Evolutionary conservation across 2,329 filamentous ascomycete genomes (phyloP), one percentile per base, ranked within the genome.

Genomic region (Exophiala calicioides): DNA sequence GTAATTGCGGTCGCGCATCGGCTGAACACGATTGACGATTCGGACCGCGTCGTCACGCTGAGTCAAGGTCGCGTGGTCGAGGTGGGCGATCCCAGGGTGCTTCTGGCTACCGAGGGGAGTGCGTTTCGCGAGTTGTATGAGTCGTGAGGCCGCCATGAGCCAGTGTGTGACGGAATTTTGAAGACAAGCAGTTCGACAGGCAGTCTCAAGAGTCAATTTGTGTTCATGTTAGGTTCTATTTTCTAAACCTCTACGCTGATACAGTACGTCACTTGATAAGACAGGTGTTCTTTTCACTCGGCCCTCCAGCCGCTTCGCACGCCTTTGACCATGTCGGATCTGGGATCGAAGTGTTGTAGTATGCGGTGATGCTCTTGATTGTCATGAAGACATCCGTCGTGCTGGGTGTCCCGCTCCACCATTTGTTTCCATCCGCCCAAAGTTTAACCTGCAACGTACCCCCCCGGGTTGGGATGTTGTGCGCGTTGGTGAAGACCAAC

Each of bases 11-110:
- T 81, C 2, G 77, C 77, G 4, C 78, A 81, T 62, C 76, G 77
- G 20, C 66, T 81, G 31, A 72, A 78, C 27, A 82, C 81, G 0
- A 82, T 85, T 7, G 74, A 80, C 46, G 78, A 82, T 60, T 81
- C 80, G 52, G 78, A 83, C 57, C 69, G 69, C 21, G 71, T 83
- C 1, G 70, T 82, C 3, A 78, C 82, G 12, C 75, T 82, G 74
- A 72, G 71, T 20, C 34, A 50, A 5, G 56, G 56, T 13, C 20
- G 30, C 15, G 15, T 55, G 10, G 42, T 55, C 12, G 56, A 58
- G 39, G 31, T 41, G 15, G 56, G 46, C 5, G 21, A 46, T n/a
- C 56, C 69, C 0, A 38, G 4, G 61, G 60, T 8, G 61, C 50
- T 38, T 62, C 59, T 31, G 63, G 62, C 7, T 60, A 64, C 13